These are phyloP conservation scores for Phaeosphaeriaceae sp. DNA, from an alignment of 2,329 filamentous ascomycete genomes.

Conservation along the genomic window DNA sequence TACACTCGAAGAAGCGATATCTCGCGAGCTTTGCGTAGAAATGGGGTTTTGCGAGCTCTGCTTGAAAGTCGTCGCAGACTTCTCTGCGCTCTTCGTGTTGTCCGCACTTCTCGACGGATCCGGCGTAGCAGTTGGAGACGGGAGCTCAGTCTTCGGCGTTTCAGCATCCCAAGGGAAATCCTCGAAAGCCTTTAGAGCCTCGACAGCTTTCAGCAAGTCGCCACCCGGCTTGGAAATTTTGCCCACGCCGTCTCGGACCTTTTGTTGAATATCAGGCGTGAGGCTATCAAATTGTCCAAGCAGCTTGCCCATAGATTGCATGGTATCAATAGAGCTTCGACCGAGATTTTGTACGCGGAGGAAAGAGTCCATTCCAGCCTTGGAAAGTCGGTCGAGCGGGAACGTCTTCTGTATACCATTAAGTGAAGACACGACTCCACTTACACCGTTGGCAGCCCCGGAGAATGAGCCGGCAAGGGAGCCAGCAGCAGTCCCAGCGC, in stretches of 20 bases:
- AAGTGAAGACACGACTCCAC: slow-evolving; percentile 12
- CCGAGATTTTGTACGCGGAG: slow-evolving; percentile 12
- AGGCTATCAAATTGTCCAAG: slow-evolving; percentile 13
- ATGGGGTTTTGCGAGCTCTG: too few species aligned
- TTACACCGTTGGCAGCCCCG: slow-evolving; percentile 6
- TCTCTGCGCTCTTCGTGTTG: slow-evolving; percentile 1
- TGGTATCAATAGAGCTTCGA: slow-evolving; percentile 14
- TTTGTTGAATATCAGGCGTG: slow-evolving; percentile 7
- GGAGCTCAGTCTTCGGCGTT: slow-evolving; percentile 5
- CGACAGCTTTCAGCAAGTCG: slow-evolving; percentile 6
- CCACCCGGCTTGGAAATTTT: slow-evolving; percentile 12
- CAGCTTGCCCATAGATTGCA: slow-evolving; percentile 15
- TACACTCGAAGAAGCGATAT: slow-evolving; percentile 2
- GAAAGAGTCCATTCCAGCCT: slow-evolving; percentile 6
- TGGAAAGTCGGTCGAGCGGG: slow-evolving; percentile 5
- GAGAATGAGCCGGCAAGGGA: slow-evolving; percentile 7
- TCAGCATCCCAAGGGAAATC: slow-evolving; percentile 21
- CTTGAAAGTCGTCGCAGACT: too few species aligned
- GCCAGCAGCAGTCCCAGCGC: slow-evolving; percentile 4
- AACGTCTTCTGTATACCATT: slow-evolving; percentile 24
- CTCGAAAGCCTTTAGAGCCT: slow-evolving; percentile 13
- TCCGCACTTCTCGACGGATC: neutral
- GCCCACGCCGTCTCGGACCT: slow-evolving; percentile 7
- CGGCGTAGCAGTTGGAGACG: slow-evolving; percentile 4
- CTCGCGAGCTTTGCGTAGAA: neutral